Evolutionary conservation across 768 basidiomycete species (phyloP).

Genomic region (Amanita muscaria): DNA sequence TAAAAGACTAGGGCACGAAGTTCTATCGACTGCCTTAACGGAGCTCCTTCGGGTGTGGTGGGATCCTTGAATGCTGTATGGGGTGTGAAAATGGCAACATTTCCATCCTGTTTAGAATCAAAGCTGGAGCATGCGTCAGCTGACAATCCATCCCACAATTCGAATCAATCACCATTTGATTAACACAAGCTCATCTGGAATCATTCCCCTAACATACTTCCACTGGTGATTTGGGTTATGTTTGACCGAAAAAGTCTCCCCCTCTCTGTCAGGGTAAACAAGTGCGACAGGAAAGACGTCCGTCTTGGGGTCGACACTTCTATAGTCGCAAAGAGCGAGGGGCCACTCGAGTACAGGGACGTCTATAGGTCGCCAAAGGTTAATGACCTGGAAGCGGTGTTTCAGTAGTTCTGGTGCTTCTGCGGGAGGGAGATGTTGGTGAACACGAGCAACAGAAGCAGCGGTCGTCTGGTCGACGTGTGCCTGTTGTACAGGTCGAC

Average conservation of each 20-base stretch:
- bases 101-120: constrained; percentile 29
- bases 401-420: constrained; percentile 37
- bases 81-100: constrained; percentile 37
- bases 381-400: constrained; percentile 49
- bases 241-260: constrained; percentile 40
- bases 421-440: constrained; percentile 39
- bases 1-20: constrained; percentile 42
- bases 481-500: constrained; percentile 27
- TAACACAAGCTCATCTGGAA: constrained; percentile 40
- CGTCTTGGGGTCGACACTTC: constrained; percentile 30
- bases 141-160: not conserved
- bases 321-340: constrained; percentile 41
- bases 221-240: constrained; percentile 40
- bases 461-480: constrained; percentile 39
- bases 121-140: constrained; percentile 18
- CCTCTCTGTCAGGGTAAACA: constrained; percentile 40
- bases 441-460: constrained; percentile 37
- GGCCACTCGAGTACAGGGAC: constrained; percentile 42
- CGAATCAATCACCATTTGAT: constrained; percentile 42
- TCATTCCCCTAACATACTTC: constrained; percentile 41
- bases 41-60: constrained; percentile 31
- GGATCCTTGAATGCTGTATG: constrained; percentile 44
- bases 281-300: constrained; percentile 40
- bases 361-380: constrained; percentile 50
- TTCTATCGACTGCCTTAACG: constrained; percentile 21